Conservation (phyloP, 2,329 filamentous ascomycete species). For the Chaetomiaceae sp. region DNA sequence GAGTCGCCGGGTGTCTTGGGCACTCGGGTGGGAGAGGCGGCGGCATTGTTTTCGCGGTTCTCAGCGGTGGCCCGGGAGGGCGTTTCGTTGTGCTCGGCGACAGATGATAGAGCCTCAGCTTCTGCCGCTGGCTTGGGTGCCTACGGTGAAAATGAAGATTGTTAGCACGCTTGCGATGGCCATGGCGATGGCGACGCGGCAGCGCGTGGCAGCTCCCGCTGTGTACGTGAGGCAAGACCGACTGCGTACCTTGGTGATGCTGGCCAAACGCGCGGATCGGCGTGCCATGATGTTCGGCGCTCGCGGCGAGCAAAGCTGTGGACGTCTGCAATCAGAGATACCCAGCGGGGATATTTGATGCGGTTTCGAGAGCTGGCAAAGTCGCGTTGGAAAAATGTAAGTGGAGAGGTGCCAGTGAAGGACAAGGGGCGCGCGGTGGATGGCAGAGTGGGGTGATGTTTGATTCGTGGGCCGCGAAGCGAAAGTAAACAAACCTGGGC, state of each 20-base stretch:
- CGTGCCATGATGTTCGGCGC: slow-evolving; percentile 30
- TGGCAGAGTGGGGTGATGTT: slow-evolving; percentile 16
- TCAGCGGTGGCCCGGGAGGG: slow-evolving; percentile 20
- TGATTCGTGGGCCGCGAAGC: slow-evolving; percentile 17
- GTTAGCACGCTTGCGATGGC: slow-evolving; percentile 7
- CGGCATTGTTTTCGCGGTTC: slow-evolving; percentile 12
- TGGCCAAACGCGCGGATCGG: slow-evolving; percentile 40
- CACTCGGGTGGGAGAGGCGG: slow-evolving; percentile 32
- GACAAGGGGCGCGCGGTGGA: slow-evolving; percentile 5
- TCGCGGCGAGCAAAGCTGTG: not conserved
- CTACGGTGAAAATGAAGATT: slow-evolving; percentile 7
- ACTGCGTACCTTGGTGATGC: slow-evolving; percentile 32
- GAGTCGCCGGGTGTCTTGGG: slow-evolving; percentile 56
- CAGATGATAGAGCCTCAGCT: slow-evolving; percentile 33
- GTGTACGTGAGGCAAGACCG: not conserved
- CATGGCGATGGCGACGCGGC: not conserved
- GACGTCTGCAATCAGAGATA: not conserved
- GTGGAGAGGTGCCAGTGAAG: slow-evolving; percentile 11
- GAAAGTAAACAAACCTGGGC: slow-evolving; percentile 23
- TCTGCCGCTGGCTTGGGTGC: slow-evolving; percentile 21
- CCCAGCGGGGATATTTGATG: not conserved
- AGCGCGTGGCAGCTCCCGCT: not conserved
- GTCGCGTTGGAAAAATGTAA: slow-evolving; percentile 11
- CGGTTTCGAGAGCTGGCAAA: not conserved
- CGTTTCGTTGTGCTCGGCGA: slow-evolving; percentile 40